A percentile compares a stretch with the other conserved stretches of the same genome.
These are phyloP conservation scores for Mucor saturninus DNA, from an alignment of 371 early-diverging fungal species.

Conservation along the genomic window DNA sequence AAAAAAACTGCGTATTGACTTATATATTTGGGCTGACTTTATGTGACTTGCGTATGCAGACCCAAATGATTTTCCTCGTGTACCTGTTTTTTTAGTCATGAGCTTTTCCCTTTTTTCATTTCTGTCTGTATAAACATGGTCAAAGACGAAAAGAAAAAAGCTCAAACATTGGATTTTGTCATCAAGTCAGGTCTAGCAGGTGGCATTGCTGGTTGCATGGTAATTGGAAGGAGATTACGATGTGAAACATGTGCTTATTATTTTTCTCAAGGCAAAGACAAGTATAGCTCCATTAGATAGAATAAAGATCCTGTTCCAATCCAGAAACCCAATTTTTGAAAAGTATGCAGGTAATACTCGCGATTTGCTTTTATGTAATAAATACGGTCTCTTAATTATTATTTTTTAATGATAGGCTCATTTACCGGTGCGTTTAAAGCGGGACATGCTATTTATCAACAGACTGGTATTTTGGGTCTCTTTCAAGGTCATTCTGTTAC, in stretches of 20 bases:
- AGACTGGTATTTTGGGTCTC: constrained; percentile 79
- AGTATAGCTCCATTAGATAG: constrained; percentile 95
- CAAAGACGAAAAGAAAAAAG: constrained; percentile 27
- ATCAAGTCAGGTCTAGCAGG: constrained; percentile 57
- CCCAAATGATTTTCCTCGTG: too few relatives aligned
- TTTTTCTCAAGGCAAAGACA: constrained; percentile 78
- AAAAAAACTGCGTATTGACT: neutral
- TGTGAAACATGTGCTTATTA: neutral
- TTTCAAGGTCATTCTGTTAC: constrained; percentile 97
- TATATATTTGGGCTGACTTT: too few relatives aligned
- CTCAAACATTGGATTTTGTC: constrained; percentile 51
- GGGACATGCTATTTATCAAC: constrained; percentile 70
- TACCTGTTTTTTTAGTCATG: neutral
- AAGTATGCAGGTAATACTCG: constrained; percentile 74
- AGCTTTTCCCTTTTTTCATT: neutral
- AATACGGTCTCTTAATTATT: too few relatives aligned
- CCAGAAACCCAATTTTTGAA: constrained; percentile 84
- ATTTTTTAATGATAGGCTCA: constrained; percentile 61
- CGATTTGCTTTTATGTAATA: too few relatives aligned
- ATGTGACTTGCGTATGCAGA: too few relatives aligned
- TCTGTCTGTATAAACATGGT: constrained; percentile 5
- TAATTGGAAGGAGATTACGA: constrained; percentile 9
- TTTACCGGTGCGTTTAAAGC: constrained; percentile 88
- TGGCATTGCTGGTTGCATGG: constrained; percentile 61
- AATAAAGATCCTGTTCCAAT: constrained; percentile 97